A percentile compares a stretch with the other conserved stretches of the same genome.
Evolutionary conservation across 768 basidiomycete species (phyloP).

Genomic region (Leucosporidium yakuticum): DNA sequence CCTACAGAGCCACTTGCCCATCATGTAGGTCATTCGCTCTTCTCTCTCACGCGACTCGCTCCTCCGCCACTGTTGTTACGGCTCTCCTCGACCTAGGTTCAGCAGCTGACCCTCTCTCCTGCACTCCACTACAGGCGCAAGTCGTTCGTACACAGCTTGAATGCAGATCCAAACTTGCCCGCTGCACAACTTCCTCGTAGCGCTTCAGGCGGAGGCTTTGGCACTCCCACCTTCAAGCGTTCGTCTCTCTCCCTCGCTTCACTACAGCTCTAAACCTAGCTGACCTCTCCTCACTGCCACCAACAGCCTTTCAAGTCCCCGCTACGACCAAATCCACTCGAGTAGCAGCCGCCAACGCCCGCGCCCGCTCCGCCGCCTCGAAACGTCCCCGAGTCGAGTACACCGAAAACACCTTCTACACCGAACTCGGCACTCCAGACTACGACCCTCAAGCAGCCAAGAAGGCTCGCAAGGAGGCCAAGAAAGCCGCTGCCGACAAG

Average conservation of each 20-base stretch:
- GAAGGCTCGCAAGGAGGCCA: slow-evolving; percentile 29
- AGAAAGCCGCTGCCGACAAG: slow-evolving; percentile 55
- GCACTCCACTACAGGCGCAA: background rate
- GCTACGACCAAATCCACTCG: slow-evolving; percentile 18
- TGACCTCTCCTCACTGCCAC: background rate
- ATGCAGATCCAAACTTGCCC: background rate
- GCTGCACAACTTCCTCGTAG: slow-evolving; percentile 1
- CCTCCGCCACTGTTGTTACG: too few relatives aligned
- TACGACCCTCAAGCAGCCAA: slow-evolving; percentile 54
- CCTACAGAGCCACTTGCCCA: too few relatives aligned
- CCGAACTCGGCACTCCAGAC: slow-evolving; percentile 49
- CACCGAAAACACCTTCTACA: slow-evolving; percentile 37
- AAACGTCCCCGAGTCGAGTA: slow-evolving; percentile 28
- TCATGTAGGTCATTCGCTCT: too few relatives aligned
- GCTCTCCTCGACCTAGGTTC: too few relatives aligned
- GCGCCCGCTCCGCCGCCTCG: slow-evolving; percentile 31
- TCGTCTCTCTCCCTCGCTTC: background rate
- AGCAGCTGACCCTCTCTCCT: background rate
- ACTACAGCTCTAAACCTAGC: background rate
- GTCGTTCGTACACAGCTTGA: slow-evolving; percentile 15
- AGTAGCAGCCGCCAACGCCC: background rate
- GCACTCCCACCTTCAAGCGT: slow-evolving; percentile 40
- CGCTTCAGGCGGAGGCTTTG: slow-evolving; percentile 42
- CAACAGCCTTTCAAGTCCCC: slow-evolving; percentile 42
- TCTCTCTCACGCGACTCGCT: too few relatives aligned